Evolutionary conservation across 2,329 filamentous ascomycete species (phyloP).

Genomic region (Phoma sp.): DNA sequence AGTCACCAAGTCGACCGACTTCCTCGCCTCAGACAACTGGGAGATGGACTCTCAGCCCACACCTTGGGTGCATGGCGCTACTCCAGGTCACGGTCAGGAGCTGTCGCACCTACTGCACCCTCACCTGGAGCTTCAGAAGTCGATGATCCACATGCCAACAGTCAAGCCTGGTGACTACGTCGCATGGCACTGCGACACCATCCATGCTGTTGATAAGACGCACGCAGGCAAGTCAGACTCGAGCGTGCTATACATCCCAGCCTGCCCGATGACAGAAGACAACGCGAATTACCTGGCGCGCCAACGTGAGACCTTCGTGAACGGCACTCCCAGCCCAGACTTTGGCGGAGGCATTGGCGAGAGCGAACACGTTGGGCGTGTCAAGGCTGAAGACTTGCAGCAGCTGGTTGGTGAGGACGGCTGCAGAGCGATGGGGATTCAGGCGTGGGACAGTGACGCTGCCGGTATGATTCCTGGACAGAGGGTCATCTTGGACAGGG

Average conservation of each 20-base stretch:
- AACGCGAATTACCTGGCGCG: constrained; percentile 75
- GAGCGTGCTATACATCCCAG: constrained; percentile 87
- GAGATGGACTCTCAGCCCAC: constrained; percentile 59
- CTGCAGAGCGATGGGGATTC: constrained; percentile 62
- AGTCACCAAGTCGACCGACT: constrained; percentile 45
- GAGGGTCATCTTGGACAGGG: constrained; percentile 57
- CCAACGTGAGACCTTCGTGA: constrained; percentile 74
- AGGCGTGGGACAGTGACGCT: constrained; percentile 57
- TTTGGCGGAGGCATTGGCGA: constrained; percentile 70
- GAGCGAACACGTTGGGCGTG: constrained; percentile 53
- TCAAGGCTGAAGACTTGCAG: constrained; percentile 49
- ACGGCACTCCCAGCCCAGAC: constrained; percentile 60
- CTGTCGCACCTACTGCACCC: constrained; percentile 70
- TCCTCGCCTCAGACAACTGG: constrained; percentile 67
- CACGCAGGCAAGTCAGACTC: constrained; percentile 77
- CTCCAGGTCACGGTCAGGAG: constrained; percentile 72
- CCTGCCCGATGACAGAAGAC: constrained; percentile 77
- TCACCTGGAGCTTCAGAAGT: constrained; percentile 69
- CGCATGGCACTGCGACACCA: constrained; percentile 78
- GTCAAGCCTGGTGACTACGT: constrained; percentile 79
- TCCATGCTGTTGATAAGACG: constrained; percentile 83
- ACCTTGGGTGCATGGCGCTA: constrained; percentile 72
- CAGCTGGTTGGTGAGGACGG: constrained; percentile 54
- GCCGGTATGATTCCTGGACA: constrained; percentile 58
- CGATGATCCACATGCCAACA: constrained; percentile 74